A percentile compares a stretch with the other conserved stretches of the same genome.
Evolutionary conservation across 2,329 filamentous ascomycete genomes (phyloP).

Genomic region (Fusarium sacchari): DNA sequence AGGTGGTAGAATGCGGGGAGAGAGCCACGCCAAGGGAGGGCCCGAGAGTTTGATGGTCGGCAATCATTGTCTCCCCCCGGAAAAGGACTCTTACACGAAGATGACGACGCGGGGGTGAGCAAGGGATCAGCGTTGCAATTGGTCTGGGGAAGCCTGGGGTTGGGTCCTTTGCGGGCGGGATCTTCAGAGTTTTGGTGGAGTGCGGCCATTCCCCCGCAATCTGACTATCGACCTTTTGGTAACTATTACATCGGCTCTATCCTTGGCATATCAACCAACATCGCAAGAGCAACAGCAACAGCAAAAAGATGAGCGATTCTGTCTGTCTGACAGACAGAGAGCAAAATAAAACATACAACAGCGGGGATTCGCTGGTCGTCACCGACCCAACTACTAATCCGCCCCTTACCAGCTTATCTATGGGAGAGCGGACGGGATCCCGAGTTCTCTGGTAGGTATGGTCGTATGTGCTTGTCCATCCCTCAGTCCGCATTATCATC

Average conservation of each 20-base stretch:
- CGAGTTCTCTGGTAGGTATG: constrained; percentile 20
- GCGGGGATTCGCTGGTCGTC: constrained; percentile 15
- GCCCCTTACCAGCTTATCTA: constrained; percentile 9
- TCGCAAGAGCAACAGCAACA: neutral
- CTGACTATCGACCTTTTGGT: constrained; percentile 2
- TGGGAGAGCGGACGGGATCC: constrained; percentile 29
- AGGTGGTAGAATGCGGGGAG: constrained; percentile 33
- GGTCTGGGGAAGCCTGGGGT: neutral
- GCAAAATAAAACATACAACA: constrained; percentile 5
- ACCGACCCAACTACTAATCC: constrained; percentile 20
- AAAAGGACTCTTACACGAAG: constrained; percentile 17
- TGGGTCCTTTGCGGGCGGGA: neutral
- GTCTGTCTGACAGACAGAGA: too few relatives aligned
- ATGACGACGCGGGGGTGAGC: constrained; percentile 16
- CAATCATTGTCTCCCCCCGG: constrained; percentile 10
- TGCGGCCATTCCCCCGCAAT: constrained; percentile 19
- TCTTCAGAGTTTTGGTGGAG: neutral
- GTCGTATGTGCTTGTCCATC: neutral
- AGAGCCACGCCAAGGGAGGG: constrained; percentile 5
- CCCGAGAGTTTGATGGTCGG: neutral
- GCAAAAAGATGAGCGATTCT: neutral
- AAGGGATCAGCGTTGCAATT: neutral
- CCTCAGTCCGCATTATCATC: neutral
- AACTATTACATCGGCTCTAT: constrained; percentile 10
- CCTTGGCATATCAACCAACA: neutral